Evolutionary conservation across 2,329 filamentous ascomycete genomes (phyloP), one percentile per base, ranked within the genome.

Genomic region (Knufia petricola): DNA sequence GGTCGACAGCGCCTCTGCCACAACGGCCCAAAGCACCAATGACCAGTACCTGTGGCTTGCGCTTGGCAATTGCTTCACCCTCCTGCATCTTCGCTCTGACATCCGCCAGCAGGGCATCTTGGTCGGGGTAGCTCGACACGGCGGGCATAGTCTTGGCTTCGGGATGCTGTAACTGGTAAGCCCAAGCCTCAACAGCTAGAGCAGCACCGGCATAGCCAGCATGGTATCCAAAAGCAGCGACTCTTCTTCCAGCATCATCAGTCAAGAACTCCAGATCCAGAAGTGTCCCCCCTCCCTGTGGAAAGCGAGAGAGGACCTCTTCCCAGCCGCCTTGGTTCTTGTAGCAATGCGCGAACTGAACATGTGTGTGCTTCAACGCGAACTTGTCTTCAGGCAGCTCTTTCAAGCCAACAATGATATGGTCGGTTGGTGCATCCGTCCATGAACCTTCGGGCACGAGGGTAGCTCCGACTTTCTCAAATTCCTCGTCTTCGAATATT

Each of bases 261-360:
- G 79, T 77, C 31, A 95, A 73, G 64, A 95, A 95, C 64, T 95
- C 89, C 31, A 95, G 76, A 61, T 95, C 89, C 51, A 88, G 78
- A 12, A 95, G 78, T 0, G 78, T 82, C 57, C 87, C 86, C 48
- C 81, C 79, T 50, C 86, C 87, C 20, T 79, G 76, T 23, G 84
- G 77, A 66, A 88, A 95, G 49, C 89, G 77, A 50, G 80, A 75
- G n/a, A 95, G 78, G 4, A 87, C 85, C 36, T 78, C 76, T 50
- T 86, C 79, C 86, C 87, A 95, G 23, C 83, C 84, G 23, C 70
- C 78, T 68, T 92, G 87, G 57, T 77, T 69, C 75, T 88, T 87
- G 71, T 82, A 87, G 68, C 80, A 83, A 64, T 87, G 82, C 31
- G 78, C 78, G 61, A 88, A 87, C 59, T 82, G 77, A 55, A 85